Evolutionary conservation across 2,329 filamentous ascomycete species (phyloP).

Genomic region (Penicillium sp.): DNA sequence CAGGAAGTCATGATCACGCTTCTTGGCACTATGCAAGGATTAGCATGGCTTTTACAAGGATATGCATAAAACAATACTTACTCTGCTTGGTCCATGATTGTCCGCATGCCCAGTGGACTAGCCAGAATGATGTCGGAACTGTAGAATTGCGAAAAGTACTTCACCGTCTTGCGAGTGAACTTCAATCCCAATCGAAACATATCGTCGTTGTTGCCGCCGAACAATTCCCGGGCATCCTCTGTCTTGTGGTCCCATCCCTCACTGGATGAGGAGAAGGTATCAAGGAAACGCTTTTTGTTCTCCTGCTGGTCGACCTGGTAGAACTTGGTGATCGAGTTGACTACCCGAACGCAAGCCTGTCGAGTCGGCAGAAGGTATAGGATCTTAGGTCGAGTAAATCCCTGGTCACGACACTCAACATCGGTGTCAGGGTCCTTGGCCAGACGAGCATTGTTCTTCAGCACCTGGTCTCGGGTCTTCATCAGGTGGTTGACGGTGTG

Average conservation of each 20-base stretch:
- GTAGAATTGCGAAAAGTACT: constrained; percentile 94
- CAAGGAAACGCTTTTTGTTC: constrained; percentile 88
- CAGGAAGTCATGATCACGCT: constrained; percentile 82
- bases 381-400: constrained; percentile 91
- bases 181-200: constrained; percentile 96
- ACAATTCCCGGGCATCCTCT: constrained; percentile 83
- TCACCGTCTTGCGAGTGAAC: constrained; percentile 93
- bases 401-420: constrained; percentile 82
- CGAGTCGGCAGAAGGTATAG: constrained; percentile 87
- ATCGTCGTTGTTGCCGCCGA: constrained; percentile 94
- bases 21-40: constrained; percentile 52
- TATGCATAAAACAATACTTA: constrained; percentile 36
- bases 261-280: constrained; percentile 71
- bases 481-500: constrained; percentile 91
- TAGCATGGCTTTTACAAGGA: background rate
- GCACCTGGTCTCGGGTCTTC: constrained; percentile 86
- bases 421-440: constrained; percentile 66
- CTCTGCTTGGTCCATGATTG: constrained; percentile 80
- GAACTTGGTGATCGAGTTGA: constrained; percentile 74
- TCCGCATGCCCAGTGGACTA: constrained; percentile 83
- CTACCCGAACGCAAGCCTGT: constrained; percentile 75
- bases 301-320: constrained; percentile 88
- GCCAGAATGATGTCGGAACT: constrained; percentile 93
- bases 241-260: constrained; percentile 73
- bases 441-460: constrained; percentile 87